phyloP scores from a whole-genome alignment of 257 asterid genomes.

The Solanum appendiculatum region DNA sequence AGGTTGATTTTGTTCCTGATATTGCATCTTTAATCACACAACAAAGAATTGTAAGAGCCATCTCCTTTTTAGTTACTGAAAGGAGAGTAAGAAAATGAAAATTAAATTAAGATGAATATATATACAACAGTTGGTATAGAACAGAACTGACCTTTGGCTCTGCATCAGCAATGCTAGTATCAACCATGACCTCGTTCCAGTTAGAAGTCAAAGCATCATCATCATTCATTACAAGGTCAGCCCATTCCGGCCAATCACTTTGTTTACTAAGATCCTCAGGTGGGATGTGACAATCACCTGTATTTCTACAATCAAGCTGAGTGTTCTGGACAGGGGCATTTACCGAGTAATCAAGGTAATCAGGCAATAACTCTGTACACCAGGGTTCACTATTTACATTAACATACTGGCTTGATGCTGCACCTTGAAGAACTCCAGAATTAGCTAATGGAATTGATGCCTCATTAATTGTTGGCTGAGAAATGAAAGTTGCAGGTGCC shows the following conservation, averaged over 20 bases:
- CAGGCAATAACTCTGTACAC: constrained; percentile 45
- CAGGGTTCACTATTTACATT: constrained; percentile 33
- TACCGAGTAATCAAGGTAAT: constrained; percentile 43
- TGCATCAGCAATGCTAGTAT: constrained; percentile 31
- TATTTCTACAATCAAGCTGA: constrained; percentile 26
- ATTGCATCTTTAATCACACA: constrained; percentile 19
- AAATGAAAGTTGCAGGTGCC: constrained; percentile 37
- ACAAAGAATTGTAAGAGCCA: background rate
- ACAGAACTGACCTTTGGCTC: constrained; percentile 27
- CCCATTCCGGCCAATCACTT: constrained; percentile 72
- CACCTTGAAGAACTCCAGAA: constrained; percentile 37
- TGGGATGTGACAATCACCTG: background rate
- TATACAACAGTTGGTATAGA: background rate
- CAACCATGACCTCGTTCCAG: constrained; percentile 63
- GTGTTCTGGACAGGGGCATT: constrained; percentile 27
- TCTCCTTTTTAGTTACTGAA: background rate
- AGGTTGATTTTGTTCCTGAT: constrained; percentile 28
- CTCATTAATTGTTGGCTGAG: constrained; percentile 41
- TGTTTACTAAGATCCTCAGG: constrained; percentile 12
- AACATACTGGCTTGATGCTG: constrained; percentile 35
- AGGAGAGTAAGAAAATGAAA: background rate
- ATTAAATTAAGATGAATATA: background rate
- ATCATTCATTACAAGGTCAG: constrained; percentile 49
- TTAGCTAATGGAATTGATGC: constrained; percentile 32
- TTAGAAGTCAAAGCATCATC: constrained; percentile 41